Evolutionary conservation across 371 early-diverging fungal species (phyloP).

Genomic region (Gilbertella persicaria): DNA sequence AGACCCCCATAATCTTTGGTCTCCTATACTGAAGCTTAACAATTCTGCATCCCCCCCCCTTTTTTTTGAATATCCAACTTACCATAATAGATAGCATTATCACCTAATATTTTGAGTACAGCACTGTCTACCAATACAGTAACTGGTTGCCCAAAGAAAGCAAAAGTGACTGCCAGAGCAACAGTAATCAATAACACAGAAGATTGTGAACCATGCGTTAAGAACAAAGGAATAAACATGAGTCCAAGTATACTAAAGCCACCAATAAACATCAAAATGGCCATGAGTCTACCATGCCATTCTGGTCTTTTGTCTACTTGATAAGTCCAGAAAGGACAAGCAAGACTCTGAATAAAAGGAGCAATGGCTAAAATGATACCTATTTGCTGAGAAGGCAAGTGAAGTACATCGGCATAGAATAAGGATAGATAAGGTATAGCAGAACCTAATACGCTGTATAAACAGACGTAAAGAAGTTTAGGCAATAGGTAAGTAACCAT

Average conservation of each 20-base stretch:
- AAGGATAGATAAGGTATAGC: constrained; percentile 42
- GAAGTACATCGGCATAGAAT: constrained; percentile 37
- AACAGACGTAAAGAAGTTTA: constrained; percentile 37
- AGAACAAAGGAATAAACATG: constrained; percentile 28
- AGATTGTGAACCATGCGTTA: constrained; percentile 6
- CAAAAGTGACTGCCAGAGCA: constrained; percentile 34
- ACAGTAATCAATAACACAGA: constrained; percentile 19
- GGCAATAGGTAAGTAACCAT: constrained; percentile 27
- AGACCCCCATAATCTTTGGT: constrained; percentile 50
- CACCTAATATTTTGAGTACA: constrained; percentile 44
- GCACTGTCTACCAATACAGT: constrained; percentile 43
- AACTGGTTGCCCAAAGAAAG: constrained; percentile 45
- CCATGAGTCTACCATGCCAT: constrained; percentile 41
- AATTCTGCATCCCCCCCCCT: background rate
- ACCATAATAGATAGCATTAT: constrained; percentile 49
- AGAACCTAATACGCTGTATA: constrained; percentile 39
- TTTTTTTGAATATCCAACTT: background rate
- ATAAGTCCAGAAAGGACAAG: constrained; percentile 46
- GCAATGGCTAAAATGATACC: constrained; percentile 45
- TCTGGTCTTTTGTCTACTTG: constrained; percentile 37
- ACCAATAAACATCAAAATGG: constrained; percentile 32
- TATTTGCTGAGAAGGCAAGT: constrained; percentile 38
- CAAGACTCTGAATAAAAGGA: constrained; percentile 40
- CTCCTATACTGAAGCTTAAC: constrained; percentile 20
- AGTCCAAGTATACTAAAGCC: constrained; percentile 31